A percentile compares a stretch with the other conserved stretches of the same genome.
These are phyloP conservation scores for Medicago lupulina DNA, from an alignment of 306 rosid species.

Conservation along the genomic window DNA sequence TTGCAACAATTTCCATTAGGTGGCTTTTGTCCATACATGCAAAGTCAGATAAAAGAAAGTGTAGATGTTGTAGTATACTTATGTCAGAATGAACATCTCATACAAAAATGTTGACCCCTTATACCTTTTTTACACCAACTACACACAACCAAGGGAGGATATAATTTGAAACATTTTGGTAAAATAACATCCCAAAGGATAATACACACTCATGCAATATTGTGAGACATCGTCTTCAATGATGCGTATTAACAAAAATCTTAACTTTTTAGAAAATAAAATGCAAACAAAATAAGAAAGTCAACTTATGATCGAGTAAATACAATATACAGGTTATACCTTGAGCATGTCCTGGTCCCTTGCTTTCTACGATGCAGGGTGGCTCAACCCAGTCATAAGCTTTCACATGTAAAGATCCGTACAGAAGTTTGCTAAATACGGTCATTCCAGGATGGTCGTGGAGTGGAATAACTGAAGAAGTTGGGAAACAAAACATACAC, in stretches of 20 bases:
- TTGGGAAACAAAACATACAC: slow-evolving; percentile 90
- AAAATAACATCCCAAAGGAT: too few relatives aligned
- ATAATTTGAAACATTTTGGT: too few relatives aligned
- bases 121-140: too few relatives aligned
- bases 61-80: too few relatives aligned
- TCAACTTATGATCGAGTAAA: slow-evolving; percentile 35
- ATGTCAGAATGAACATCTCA: too few relatives aligned
- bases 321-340: slow-evolving; percentile 50
- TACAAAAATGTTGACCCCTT: too few relatives aligned
- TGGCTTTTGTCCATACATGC: too few relatives aligned
- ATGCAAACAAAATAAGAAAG: slow-evolving; percentile 2
- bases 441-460: slow-evolving; percentile 99
- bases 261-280: slow-evolving; percentile 1
- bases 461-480: slow-evolving; percentile 88
- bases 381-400: slow-evolving; percentile 98
- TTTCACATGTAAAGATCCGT: slow-evolving; percentile 94
- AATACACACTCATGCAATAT: too few relatives aligned
- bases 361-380: slow-evolving; percentile 63
- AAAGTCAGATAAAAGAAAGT: too few relatives aligned
- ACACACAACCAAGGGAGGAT: too few relatives aligned
- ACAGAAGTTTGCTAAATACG: slow-evolving; percentile 91
- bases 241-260: slow-evolving; percentile 1
- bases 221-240: too few relatives aligned
- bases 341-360: slow-evolving; percentile 58
- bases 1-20: too few relatives aligned